Percentiles rank a stretch among this genome's conserved stretches.
phyloP scores from a whole-genome alignment of 805 yeast genomes.

The Phaffomyces antillensis region DNA sequence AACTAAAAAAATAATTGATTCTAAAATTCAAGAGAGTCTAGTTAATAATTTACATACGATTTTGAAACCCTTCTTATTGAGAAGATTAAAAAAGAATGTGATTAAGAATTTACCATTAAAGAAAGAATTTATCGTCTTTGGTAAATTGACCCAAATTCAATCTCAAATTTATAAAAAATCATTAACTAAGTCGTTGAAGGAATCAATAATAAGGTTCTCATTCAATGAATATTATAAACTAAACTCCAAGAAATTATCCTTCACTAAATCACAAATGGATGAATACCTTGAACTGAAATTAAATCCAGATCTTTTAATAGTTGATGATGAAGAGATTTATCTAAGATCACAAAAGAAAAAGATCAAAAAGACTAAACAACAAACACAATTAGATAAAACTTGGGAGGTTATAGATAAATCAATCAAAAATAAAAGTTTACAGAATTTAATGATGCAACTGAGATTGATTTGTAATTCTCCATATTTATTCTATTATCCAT shows the following conservation, averaged over 20 bases:
- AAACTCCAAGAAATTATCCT: conserved; percentile 24
- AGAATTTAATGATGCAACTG: conserved; percentile 75
- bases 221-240: conserved; percentile 44
- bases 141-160: conserved; percentile 60
- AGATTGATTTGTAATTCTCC: conserved; percentile 85
- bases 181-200: conserved; percentile 36
- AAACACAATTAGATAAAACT: conserved; percentile 8
- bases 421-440: conserved; percentile 45
- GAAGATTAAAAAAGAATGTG: conserved; percentile 76
- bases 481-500: conserved; percentile 76
- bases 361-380: conserved; percentile 2
- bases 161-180: conserved; percentile 51
- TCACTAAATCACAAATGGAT: conserved; percentile 28
- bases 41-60: conserved; percentile 80
- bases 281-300: conserved; percentile 35
- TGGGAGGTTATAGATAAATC: conserved; percentile 28
- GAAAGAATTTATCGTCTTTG: conserved; percentile 78
- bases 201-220: conserved; percentile 37
- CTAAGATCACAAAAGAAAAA: conserved; percentile 9
- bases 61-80: conserved; percentile 75
- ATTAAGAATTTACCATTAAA: conserved; percentile 73
- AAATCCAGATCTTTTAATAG: conserved; percentile 20
- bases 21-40: conserved; percentile 51
- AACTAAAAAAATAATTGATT: conserved; percentile 46
- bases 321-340: conserved; percentile 8